Evolutionary conservation across 129 eudicot genomes (phyloP).

Genomic region (Apium graveolens): DNA sequence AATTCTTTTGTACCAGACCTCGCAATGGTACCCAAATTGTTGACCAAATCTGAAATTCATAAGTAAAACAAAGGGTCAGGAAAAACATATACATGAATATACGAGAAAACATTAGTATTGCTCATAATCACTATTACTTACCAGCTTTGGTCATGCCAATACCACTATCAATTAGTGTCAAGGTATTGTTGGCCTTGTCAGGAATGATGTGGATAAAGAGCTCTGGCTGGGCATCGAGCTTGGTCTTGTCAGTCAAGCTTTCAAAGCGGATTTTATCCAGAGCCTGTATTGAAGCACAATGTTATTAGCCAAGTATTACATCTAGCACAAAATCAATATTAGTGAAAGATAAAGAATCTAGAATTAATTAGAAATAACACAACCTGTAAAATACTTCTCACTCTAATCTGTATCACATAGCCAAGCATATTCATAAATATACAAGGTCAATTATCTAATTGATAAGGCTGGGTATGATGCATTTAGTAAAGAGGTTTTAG

Average conservation of each 20-base stretch:
- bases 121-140: background rate
- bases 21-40: conserved; percentile 4
- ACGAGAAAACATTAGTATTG: background rate
- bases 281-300: background rate
- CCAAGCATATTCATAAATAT: no score
- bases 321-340: no score
- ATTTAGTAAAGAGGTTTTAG: no score
- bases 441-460: no score
- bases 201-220: conserved; percentile 5
- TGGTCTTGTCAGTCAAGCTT: conserved; percentile 4
- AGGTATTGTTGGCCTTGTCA: conserved; percentile 2
- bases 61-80: background rate
- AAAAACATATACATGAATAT: background rate
- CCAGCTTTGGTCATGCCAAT: conserved; percentile 6
- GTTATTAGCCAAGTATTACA: background rate
- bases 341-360: no score
- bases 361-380: no score
- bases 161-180: conserved; percentile 1
- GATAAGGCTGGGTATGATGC: no score
- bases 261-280: conserved; percentile 6
- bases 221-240: conserved; percentile 4
- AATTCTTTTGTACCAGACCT: conserved; percentile 2
- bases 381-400: no score
- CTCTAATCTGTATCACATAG: no score
- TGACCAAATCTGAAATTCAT: background rate